These are phyloP conservation scores for Naematelia aurantialba DNA, from an alignment of 768 basidiomycete genomes.

Conservation along the genomic window DNA sequence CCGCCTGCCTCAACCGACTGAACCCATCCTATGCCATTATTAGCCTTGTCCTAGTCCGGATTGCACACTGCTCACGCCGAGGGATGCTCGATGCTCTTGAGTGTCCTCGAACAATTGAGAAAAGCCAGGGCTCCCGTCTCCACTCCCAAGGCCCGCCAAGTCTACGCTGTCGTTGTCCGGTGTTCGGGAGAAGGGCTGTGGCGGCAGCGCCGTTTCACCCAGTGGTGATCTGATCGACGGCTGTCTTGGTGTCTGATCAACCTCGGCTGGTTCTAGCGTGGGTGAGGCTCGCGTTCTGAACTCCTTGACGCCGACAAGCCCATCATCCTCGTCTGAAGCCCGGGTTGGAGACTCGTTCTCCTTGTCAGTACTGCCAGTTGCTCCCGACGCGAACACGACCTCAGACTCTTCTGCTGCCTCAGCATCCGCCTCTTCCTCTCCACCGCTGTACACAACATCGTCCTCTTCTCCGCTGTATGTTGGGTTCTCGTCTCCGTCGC, in stretches of 20 bases:
- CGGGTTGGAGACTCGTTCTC: neutral
- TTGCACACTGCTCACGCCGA: constrained; percentile 14
- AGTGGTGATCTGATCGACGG: constrained; percentile 8
- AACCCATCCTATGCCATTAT: constrained; percentile 25
- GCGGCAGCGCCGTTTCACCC: constrained; percentile 5
- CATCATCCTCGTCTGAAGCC: constrained; percentile 8
- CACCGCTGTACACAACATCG: constrained; percentile 8
- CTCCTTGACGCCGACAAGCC: constrained; percentile 28
- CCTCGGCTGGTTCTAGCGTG: neutral
- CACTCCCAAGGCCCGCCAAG: constrained; percentile 29
- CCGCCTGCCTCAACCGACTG: constrained; percentile 16
- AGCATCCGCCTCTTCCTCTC: constrained; percentile 8
- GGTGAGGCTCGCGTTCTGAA: constrained; percentile 15
- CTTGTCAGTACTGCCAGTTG: neutral
- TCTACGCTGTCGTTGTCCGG: constrained; percentile 11
- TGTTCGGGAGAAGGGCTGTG: too few relatives aligned
- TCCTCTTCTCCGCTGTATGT: constrained; percentile 4
- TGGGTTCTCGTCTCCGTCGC: neutral
- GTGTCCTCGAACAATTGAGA: constrained; percentile 46
- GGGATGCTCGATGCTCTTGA: constrained; percentile 14
- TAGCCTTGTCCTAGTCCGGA: constrained; percentile 1
- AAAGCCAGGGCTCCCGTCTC: constrained; percentile 37
- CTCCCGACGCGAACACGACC: neutral
- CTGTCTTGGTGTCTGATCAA: neutral
- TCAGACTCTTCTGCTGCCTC: constrained; percentile 3